Evolutionary conservation across 495 filamentous ascomycete species (phyloP).

Genomic region (Neurospora sp.): DNA sequence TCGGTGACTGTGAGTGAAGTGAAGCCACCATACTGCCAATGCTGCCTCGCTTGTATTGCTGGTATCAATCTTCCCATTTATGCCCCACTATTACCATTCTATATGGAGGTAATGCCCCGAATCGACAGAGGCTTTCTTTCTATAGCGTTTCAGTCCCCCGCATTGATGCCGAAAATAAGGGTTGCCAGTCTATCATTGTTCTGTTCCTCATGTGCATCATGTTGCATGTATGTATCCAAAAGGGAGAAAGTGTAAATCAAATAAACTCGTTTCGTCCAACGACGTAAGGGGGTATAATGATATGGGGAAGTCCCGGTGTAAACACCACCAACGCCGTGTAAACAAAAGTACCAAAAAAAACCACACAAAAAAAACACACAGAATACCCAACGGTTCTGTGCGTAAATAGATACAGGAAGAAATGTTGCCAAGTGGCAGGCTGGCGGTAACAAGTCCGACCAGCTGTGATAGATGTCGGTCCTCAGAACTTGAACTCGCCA

Average conservation of each 20-base stretch:
- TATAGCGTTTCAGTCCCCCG: not conserved
- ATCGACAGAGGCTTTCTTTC: not conserved
- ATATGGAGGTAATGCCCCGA: not conserved
- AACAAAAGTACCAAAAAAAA: not conserved
- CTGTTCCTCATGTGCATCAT: not conserved
- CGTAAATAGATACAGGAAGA: not conserved
- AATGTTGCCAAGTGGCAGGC: not conserved
- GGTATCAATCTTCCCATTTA: not conserved
- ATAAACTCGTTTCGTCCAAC: not conserved
- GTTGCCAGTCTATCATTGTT: not conserved
- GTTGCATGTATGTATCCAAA: not conserved
- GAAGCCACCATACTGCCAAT: not conserved
- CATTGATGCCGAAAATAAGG: not conserved
- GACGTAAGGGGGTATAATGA: not conserved
- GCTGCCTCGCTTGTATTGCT: not conserved
- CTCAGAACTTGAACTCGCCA: conserved; percentile 15
- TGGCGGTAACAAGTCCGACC: not conserved
- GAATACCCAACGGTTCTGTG: not conserved
- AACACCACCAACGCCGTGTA: not conserved
- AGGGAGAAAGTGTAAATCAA: not conserved
- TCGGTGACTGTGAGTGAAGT: not conserved
- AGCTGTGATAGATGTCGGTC: not conserved
- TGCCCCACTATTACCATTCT: not conserved
- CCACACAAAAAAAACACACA: not conserved
- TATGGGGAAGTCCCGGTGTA: not conserved